These are phyloP conservation scores for Termitomyces heimii DNA, from an alignment of 768 basidiomycete genomes.

Conservation along the genomic window DNA sequence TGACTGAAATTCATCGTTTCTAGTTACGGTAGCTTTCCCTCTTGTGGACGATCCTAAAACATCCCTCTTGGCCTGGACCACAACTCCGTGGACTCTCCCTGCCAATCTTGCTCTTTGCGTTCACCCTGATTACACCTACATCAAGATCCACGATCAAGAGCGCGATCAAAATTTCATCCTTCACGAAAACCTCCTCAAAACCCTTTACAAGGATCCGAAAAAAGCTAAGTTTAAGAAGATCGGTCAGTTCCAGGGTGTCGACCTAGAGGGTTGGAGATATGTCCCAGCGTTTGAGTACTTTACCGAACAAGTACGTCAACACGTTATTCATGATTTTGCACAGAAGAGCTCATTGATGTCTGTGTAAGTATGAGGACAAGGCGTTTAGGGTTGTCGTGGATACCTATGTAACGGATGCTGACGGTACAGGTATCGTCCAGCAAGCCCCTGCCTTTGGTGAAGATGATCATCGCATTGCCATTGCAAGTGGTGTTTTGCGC, in stretches of 20 bases:
- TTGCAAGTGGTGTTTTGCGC: slow-evolving; percentile 76
- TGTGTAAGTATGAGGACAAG: slow-evolving; percentile 73
- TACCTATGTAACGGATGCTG: slow-evolving; percentile 87
- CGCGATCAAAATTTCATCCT: slow-evolving; percentile 87
- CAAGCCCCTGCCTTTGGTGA: slow-evolving; percentile 99
- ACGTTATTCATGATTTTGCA: background rate
- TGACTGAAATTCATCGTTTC: background rate
- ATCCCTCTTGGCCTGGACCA: slow-evolving; percentile 94
- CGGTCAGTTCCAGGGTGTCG: slow-evolving; percentile 79
- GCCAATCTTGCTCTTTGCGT: slow-evolving; percentile 95
- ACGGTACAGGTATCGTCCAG: slow-evolving; percentile 98
- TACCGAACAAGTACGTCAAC: slow-evolving; percentile 67
- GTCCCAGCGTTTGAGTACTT: slow-evolving; percentile 96
- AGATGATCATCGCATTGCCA: slow-evolving; percentile 93
- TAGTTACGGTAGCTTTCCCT: slow-evolving; percentile 89
- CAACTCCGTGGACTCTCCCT: slow-evolving; percentile 97
- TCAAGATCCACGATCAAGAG: slow-evolving; percentile 94
- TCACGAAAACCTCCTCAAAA: slow-evolving; percentile 78
- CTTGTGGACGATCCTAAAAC: slow-evolving; percentile 91
- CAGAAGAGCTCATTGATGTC: background rate
- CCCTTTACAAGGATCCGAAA: slow-evolving; percentile 94
- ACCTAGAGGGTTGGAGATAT: slow-evolving; percentile 96
- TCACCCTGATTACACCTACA: slow-evolving; percentile 91
- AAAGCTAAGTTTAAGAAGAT: slow-evolving; percentile 95
- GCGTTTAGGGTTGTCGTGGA: slow-evolving; percentile 89